Base-by-base conservation (phyloP, 2,329 filamentous ascomycete genomes). In the Sporothrix sp. region DNA sequence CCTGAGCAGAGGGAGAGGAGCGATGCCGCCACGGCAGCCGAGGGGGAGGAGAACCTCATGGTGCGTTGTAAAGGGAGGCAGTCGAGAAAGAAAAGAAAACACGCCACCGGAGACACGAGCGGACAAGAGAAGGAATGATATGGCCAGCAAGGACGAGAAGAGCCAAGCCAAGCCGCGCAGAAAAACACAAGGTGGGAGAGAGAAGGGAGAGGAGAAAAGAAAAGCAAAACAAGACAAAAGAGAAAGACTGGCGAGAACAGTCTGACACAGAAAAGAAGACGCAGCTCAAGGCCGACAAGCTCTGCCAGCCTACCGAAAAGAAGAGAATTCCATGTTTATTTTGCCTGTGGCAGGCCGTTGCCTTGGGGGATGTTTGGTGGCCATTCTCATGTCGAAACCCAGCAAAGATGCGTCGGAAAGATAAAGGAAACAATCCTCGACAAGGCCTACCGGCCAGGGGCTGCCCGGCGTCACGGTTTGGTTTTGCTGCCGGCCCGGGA, bases 1-100 rank as follows among this genome's bases (percentile, higher is more conserved):
- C 57, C 52, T 38, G 57, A 54, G 10, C 37, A 23, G 21, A 51
- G 21, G 14, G 59, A 59, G 39, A 63, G 46, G 50, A 63, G 11
- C 30, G 40, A 48, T 14, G 46, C 52, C 28, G 49, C 52, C 21
- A 45, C 27, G 7, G 51, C 52, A 25, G 48, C 52, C 13, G 52
- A 37, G 3, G 48, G 28, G 10, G 25, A 9, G 4, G 39, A 39
- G 23, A 46, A 21, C 30, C 47, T 53, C 51, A 53, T 53, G 40
- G 11, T 37, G 50, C n/a, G 16, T n/a, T 18, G 14, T 23, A 23
- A 37, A 4, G n/a, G 38, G 11, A 25, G 43, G n/a, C 10, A 20
- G 38, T 33, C 11, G 35, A 38, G 14, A 45, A 28, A n/a, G 28
- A 20, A 40, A 9, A 3, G 23, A 25, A 18, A 13, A n/a, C n/a